These are phyloP conservation scores for Nakaseomyces delphensis DNA, from an alignment of 1,139 yeast species.

Conservation along the genomic window DNA sequence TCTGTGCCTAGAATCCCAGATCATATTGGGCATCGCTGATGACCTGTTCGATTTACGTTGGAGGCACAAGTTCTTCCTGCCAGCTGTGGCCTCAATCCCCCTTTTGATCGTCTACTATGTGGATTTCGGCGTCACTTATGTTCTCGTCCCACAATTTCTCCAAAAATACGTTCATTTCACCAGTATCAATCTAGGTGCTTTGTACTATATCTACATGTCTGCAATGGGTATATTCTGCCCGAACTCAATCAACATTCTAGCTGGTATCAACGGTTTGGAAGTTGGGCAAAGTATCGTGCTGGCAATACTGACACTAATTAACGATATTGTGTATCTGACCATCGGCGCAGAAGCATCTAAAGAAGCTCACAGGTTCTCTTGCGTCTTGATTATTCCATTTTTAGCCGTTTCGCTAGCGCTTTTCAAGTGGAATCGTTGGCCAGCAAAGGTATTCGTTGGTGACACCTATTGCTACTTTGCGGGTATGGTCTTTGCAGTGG, in stretches of 20 bases:
- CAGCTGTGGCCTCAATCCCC: slow-evolving; percentile 91
- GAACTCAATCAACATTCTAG: slow-evolving; percentile 90
- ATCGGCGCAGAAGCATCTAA: slow-evolving; percentile 53
- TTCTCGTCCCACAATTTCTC: slow-evolving; percentile 73
- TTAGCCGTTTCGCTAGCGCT: slow-evolving; percentile 76
- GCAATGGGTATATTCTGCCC: slow-evolving; percentile 90
- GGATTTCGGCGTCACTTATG: slow-evolving; percentile 86
- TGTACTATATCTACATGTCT: slow-evolving; percentile 85
- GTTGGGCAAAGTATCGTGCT: slow-evolving; percentile 88
- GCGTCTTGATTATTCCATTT: slow-evolving; percentile 74
- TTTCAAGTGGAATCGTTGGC: slow-evolving; percentile 76
- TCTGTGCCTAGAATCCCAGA: slow-evolving; percentile 73
- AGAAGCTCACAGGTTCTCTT: slow-evolving; percentile 76
- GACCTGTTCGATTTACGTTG: slow-evolving; percentile 92
- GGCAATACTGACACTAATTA: slow-evolving; percentile 58
- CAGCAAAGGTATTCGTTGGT: slow-evolving; percentile 90
- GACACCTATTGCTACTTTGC: slow-evolving; percentile 97
- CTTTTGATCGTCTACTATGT: slow-evolving; percentile 83
- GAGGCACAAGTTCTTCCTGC: slow-evolving; percentile 93
- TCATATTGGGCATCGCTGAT: slow-evolving; percentile 82
- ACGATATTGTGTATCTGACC: slow-evolving; percentile 65
- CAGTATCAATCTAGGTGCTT: slow-evolving; percentile 64
- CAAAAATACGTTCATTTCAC: slow-evolving; percentile 34
- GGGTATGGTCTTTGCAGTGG: slow-evolving; percentile 97
- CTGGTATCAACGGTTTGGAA: slow-evolving; percentile 93